Evolutionary conservation across 2,329 filamentous ascomycete genomes (phyloP), one percentile per base, ranked within the genome.

Genomic region (Hypocreales sp.): DNA sequence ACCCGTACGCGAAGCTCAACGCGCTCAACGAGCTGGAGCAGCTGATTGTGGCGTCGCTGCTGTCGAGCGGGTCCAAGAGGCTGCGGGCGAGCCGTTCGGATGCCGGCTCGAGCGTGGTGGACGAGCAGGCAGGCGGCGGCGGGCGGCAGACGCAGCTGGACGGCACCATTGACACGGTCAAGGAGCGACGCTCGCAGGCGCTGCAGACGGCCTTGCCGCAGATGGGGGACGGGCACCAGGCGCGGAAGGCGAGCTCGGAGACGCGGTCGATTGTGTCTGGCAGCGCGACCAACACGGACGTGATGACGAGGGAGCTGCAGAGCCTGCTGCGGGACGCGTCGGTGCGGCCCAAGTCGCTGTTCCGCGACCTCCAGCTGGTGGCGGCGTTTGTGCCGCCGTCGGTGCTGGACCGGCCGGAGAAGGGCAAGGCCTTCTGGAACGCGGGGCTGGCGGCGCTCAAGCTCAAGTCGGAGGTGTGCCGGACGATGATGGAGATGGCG

Each of bases 371-470:
- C 24, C 81, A 90, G 45, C 81, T 74, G 36, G 76, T 79, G 34
- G 70, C 72, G 1, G 63, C 72, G 0, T 76, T 79, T 40, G 69
- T 79, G 4, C 66, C 72, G 5, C 49, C 70, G 1, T 55, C 61
- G 1, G 55, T 73, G 2, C 53, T 79, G 7, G 73, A 79, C 41
- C 65, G 63, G 38, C 67, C 67, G 0, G 72, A 75, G 22, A 61
- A 60, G 3, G 72, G 68, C 27, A 90, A 84, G 40, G 82, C 86
- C 0, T 95, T 95, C 48, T 81, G 84, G 69, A 82, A 93, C 41
- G 79, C 84, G 15, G 83, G 81, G 0, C 66, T 93, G 5, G 87
- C 90, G 1, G 84, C 87, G 2, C 61, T 94, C n/a, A 72, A 74
- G 20, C 65, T 93, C 28, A 95, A 94, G 50, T 74, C 82, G 38